These are phyloP conservation scores for Balansia obtecta DNA, from an alignment of 2,329 filamentous ascomycete genomes.

Conservation along the genomic window DNA sequence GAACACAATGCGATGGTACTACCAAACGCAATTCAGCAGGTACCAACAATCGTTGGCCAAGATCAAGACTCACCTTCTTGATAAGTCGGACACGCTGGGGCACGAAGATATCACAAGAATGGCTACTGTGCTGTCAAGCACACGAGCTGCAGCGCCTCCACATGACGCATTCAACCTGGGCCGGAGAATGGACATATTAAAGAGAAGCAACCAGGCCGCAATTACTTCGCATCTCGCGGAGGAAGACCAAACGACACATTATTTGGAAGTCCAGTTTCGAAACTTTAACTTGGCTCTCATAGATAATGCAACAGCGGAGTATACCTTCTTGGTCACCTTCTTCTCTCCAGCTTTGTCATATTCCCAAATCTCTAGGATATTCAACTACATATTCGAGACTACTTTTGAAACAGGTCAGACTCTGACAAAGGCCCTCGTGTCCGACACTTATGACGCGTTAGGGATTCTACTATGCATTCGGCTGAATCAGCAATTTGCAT, in stretches of 20 bases:
- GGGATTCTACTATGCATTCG: constrained; percentile 86
- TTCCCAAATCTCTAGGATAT: constrained; percentile 67
- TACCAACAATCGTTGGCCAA: constrained; percentile 78
- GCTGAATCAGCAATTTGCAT: constrained; percentile 86
- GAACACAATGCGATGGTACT: constrained; percentile 99
- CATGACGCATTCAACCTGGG: constrained; percentile 88
- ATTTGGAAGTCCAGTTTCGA: constrained; percentile 80
- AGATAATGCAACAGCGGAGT: constrained; percentile 90
- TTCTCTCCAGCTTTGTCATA: constrained; percentile 70
- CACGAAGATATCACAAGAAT: constrained; percentile 62
- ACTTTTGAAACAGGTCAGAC: constrained; percentile 73
- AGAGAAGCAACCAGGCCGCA: constrained; percentile 58
- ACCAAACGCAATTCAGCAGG: constrained; percentile 77
- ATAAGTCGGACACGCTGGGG: constrained; percentile 73
- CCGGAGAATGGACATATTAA: constrained; percentile 71
- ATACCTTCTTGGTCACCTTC: constrained; percentile 83
- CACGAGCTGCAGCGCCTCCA: constrained; percentile 36
- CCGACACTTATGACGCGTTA: constrained; percentile 69
- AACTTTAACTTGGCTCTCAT: constrained; percentile 90
- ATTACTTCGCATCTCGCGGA: constrained; percentile 83
- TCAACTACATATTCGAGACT: constrained; percentile 78
- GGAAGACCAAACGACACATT: constrained; percentile 75
- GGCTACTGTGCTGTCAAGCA: constrained; percentile 41
- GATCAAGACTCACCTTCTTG: constrained; percentile 69
- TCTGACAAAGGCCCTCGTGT: constrained; percentile 64